phyloP scores from a whole-genome alignment of 1,284 basidiomycete species.

The Ustilago loliicola region DNA sequence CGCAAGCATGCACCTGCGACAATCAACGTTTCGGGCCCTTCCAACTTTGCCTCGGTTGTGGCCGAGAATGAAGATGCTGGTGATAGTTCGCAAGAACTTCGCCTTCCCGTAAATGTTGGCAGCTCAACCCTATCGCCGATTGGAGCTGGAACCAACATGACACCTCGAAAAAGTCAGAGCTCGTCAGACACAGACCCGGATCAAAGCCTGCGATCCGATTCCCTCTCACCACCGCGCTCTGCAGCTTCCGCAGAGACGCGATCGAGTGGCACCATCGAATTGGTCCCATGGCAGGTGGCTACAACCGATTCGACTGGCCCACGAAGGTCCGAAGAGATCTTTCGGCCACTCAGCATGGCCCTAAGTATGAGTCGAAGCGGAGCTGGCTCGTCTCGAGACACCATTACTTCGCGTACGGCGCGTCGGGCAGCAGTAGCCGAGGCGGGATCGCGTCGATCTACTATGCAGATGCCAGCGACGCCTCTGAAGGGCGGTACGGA shows the following conservation, averaged over 20 bases:
- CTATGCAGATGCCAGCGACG: constrained; percentile 7
- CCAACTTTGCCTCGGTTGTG: neutral
- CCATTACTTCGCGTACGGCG: neutral
- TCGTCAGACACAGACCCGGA: constrained; percentile 1
- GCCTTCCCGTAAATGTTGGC: neutral
- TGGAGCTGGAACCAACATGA: neutral
- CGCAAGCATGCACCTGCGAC: neutral
- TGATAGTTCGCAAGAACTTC: neutral
- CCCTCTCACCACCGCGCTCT: constrained; percentile 11
- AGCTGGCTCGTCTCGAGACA: constrained; percentile 19
- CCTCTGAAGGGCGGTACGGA: constrained; percentile 15
- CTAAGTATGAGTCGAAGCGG: constrained; percentile 11
- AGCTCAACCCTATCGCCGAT: neutral
- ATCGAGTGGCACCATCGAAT: constrained; percentile 32
- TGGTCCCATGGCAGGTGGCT: constrained; percentile 40
- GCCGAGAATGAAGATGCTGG: neutral
- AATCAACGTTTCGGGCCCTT: neutral
- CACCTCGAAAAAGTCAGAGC: neutral
- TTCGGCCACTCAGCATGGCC: constrained; percentile 28
- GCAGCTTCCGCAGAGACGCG: constrained; percentile 12
- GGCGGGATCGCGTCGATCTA: neutral
- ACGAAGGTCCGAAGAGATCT: constrained; percentile 35
- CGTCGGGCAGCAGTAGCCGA: neutral
- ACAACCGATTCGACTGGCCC: constrained; percentile 14
- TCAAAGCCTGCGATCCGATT: constrained; percentile 15